Evolutionary conservation across 176 grass and related monocot genomes (phyloP).

Genomic region (Aegilops tauschii): DNA sequence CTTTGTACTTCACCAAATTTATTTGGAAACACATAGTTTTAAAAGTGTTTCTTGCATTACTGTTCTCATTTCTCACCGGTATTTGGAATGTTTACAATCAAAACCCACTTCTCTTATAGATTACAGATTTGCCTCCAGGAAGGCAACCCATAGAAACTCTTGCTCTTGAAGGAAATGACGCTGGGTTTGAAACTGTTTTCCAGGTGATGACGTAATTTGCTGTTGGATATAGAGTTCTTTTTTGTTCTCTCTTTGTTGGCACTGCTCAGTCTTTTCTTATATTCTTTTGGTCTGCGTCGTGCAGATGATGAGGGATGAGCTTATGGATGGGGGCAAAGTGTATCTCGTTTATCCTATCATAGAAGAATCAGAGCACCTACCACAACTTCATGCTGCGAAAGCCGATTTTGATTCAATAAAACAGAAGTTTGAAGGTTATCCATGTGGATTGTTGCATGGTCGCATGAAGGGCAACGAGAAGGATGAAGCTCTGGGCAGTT

Average conservation of each 20-base stretch:
- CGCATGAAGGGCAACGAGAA: slow-evolving; percentile 77
- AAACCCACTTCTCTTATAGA: slow-evolving; percentile 40
- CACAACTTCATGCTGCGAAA: slow-evolving; percentile 77
- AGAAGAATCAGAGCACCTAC: slow-evolving; percentile 79
- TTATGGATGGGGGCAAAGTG: slow-evolving; percentile 69
- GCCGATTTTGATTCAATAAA: slow-evolving; percentile 65
- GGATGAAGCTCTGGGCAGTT: slow-evolving; percentile 66
- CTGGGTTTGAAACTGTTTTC: slow-evolving; percentile 75
- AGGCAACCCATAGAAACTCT: slow-evolving; percentile 75
- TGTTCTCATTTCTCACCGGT: slow-evolving; percentile 6
- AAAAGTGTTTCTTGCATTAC: slow-evolving; percentile 26
- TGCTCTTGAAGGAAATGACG: slow-evolving; percentile 84
- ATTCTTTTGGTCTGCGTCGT: slow-evolving; percentile 1
- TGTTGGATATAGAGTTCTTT: slow-evolving; percentile 19
- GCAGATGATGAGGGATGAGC: slow-evolving; percentile 91
- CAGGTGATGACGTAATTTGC: slow-evolving; percentile 50
- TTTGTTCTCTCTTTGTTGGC: slow-evolving; percentile 7
- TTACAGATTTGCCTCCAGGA: slow-evolving; percentile 91
- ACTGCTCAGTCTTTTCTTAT: neutral
- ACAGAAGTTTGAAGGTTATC: slow-evolving; percentile 61
- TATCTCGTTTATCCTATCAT: slow-evolving; percentile 95
- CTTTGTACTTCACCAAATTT: slow-evolving; percentile 6
- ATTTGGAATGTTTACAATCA: slow-evolving; percentile 18
- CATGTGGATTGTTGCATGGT: slow-evolving; percentile 81
- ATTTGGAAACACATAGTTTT: slow-evolving; percentile 3